Percentiles rank a stretch among this genome's conserved stretches.
phyloP scores from a whole-genome alignment of 176 grass and related monocot species.

The Pontederia paniculata region DNA sequence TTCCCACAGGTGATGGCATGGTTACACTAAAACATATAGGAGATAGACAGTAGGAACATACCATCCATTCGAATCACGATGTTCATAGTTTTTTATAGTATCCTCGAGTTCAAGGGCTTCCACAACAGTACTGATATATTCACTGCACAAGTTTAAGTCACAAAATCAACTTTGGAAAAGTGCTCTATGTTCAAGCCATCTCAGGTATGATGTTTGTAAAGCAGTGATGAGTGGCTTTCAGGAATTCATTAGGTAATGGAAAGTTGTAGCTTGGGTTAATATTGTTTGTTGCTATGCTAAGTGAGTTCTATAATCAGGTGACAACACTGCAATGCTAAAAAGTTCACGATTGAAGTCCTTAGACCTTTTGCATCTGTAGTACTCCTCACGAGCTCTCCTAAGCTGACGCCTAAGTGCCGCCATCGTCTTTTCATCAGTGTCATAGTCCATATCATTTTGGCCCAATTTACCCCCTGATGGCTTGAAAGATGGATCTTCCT shows the following conservation, averaged over 20 bases:
- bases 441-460: constrained; percentile 99
- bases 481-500: constrained; percentile 87
- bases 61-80: constrained; percentile 87
- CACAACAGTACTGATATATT: constrained; percentile 91
- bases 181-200: neutral
- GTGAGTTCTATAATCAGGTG: too few relatives aligned
- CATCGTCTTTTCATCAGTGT: constrained; percentile 99
- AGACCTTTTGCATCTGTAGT: constrained; percentile 98
- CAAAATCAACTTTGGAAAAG: constrained; percentile 18
- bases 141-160: constrained; percentile 47
- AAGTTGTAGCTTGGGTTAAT: too few relatives aligned
- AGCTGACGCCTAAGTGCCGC: constrained; percentile 83
- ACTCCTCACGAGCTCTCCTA: constrained; percentile 89
- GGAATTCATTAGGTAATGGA: too few relatives aligned
- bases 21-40: neutral
- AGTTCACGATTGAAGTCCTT: too few relatives aligned
- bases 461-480: constrained; percentile 93
- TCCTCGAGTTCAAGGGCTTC: constrained; percentile 96
- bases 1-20: too few relatives aligned
- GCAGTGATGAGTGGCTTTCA: too few relatives aligned
- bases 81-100: constrained; percentile 91
- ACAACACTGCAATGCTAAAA: too few relatives aligned
- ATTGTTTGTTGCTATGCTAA: too few relatives aligned
- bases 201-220: too few relatives aligned
- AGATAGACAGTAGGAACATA: constrained; percentile 29